Evolutionary conservation across 1,284 basidiomycete species (phyloP).

Genomic region (Rugosomyces carneus): DNA sequence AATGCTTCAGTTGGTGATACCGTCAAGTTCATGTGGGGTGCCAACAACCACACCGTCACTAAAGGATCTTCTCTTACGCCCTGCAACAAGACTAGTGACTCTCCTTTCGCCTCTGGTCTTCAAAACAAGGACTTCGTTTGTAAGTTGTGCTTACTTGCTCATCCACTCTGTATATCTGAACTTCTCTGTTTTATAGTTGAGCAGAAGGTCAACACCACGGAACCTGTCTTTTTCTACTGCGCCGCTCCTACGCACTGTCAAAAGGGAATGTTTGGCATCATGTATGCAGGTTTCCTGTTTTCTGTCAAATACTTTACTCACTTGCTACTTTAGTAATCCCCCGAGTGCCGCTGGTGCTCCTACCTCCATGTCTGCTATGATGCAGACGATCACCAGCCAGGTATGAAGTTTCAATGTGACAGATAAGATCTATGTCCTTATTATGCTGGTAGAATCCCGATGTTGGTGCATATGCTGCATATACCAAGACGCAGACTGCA

Average conservation of each 20-base stretch:
- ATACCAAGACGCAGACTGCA: slow-evolving; percentile 42
- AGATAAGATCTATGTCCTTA: slow-evolving; percentile 1
- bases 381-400: slow-evolving; percentile 41
- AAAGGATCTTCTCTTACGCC: slow-evolving; percentile 57
- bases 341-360: slow-evolving; percentile 37
- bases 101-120: slow-evolving; percentile 56
- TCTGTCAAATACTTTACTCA: background rate
- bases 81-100: slow-evolving; percentile 63
- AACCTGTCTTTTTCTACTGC: slow-evolving; percentile 69
- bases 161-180: slow-evolving; percentile 3
- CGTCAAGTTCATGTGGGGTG: slow-evolving; percentile 67
- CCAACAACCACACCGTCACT: slow-evolving; percentile 72
- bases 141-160: slow-evolving; percentile 23
- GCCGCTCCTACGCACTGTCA: slow-evolving; percentile 60
- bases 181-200: slow-evolving; percentile 34
- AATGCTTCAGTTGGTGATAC: slow-evolving; percentile 74
- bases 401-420: slow-evolving; percentile 25
- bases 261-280: slow-evolving; percentile 79
- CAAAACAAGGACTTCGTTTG: slow-evolving; percentile 60
- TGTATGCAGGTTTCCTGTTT: slow-evolving; percentile 27
- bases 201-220: slow-evolving; percentile 66
- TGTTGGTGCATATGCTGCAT: slow-evolving; percentile 48
- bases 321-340: slow-evolving; percentile 43
- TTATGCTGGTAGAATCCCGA: slow-evolving; percentile 37
- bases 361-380: slow-evolving; percentile 46